Base-by-base conservation (phyloP, 371 early-diverging fungal species). In the Coelomomyces lativittatus region DNA sequence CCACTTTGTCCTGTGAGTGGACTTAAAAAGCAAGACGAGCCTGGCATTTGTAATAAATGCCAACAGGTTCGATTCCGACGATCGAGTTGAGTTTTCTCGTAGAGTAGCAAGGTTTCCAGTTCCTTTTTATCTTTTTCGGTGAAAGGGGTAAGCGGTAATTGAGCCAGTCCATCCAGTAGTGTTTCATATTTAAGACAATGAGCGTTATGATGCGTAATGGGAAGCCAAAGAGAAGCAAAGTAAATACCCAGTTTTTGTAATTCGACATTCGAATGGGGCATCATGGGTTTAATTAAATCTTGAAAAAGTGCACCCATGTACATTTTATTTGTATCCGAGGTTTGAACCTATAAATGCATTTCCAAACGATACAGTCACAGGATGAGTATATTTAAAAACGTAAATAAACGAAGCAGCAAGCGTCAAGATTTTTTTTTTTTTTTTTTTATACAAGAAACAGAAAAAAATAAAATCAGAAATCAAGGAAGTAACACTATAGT, bases 301-400 rank as follows among this genome's bases (percentile, higher is more conserved):
- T 50, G 41, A 48, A 50, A 50, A 25, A 50, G 27, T 25, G 50
- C 28, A 25, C 47, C 47, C 21, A 46, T 46, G 40, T 19, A 44
- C 2, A 37, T 21, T 2, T 25, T 15, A 21, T 46, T 46, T 6
- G 39, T 45, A 15, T 46, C 47, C 17, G n/a, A 36, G 44, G 44
- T 21, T 7, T 46, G 39, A 5, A 46, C 27, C 44, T 44, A n/a
- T 15, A 37, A 7, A 25, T 8, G 21, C 30, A 11, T 40, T 40
- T 40, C 29, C n/a, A 14, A 14, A 14, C 14, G 14, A 14, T 14
- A n/a, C n/a, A 14, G 11, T 38, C 24, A 10, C 38, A 21, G 38
- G 7, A 21, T 23, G 24, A 11, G 11, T n/a, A 12, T 12, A 21
- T 4, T 37, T 4, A 4, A 6, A 21, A 6, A 6, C 6, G 37